Evolutionary conservation across 306 rosid species (phyloP).

Genomic region (Geum urbanum): DNA sequence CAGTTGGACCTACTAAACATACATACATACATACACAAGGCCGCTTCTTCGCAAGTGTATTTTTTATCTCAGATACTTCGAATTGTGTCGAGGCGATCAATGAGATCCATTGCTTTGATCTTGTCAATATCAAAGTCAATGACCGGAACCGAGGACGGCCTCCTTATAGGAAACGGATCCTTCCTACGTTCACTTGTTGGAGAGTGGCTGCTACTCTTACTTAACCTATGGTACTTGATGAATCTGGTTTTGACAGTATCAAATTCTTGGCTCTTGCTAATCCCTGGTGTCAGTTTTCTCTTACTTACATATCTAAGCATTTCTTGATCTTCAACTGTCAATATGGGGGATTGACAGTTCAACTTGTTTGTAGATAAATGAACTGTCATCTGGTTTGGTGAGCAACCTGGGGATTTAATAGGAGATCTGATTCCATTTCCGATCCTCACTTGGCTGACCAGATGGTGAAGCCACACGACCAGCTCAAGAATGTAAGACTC

Average conservation of each 20-base stretch:
- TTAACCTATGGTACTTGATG: slow-evolving; percentile 72
- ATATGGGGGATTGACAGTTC: slow-evolving; percentile 49
- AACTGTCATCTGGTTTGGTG: slow-evolving; percentile 55
- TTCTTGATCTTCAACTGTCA: slow-evolving; percentile 85
- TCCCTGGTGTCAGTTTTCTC: slow-evolving; percentile 84
- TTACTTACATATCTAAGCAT: slow-evolving; percentile 81
- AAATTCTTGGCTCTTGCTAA: slow-evolving; percentile 94
- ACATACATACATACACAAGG: not conserved
- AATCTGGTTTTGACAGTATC: slow-evolving; percentile 62
- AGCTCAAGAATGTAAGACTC: slow-evolving; percentile 80
- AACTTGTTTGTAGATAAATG: slow-evolving; percentile 43
- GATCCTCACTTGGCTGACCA: slow-evolving; percentile 70
- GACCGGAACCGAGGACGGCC: slow-evolving; percentile 67
- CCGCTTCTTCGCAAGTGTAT: not conserved
- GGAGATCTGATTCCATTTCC: slow-evolving; percentile 84
- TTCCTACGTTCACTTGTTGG: slow-evolving; percentile 53
- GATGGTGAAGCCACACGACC: slow-evolving; percentile 89
- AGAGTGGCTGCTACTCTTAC: slow-evolving; percentile 91
- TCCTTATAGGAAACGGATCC: slow-evolving; percentile 51
- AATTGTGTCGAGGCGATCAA: slow-evolving; percentile 81
- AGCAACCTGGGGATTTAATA: slow-evolving; percentile 71
- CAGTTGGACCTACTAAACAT: not conserved
- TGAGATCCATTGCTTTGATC: slow-evolving; percentile 70
- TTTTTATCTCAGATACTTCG: slow-evolving; percentile 25
- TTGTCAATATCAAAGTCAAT: slow-evolving; percentile 74